Evolutionary conservation across 2,329 filamentous ascomycete species (phyloP), one percentile per base, ranked within the genome.

Genomic region (Talaromyces pinophilus): DNA sequence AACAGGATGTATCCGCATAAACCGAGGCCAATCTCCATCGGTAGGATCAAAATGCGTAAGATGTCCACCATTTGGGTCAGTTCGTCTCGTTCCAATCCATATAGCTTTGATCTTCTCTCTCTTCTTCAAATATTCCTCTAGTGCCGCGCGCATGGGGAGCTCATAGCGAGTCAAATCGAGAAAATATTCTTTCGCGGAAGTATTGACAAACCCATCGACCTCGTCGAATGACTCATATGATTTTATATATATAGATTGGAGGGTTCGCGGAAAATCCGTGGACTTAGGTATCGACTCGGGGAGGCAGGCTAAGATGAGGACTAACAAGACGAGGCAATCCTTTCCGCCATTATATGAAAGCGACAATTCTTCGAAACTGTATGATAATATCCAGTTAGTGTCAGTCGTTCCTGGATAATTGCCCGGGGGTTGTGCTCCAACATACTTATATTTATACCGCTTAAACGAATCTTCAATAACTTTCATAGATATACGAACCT

Each of bases 1-100:
- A 10, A 99, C 91, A 0, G 95, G 94, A 78, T 99, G 93, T 67
- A 98, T 85, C 67, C 95, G 87, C 89, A 98, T 93, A 74, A 98
- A 97, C 52, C 84, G 82, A 42, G 95, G 95, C 95, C 95, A 99
- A 1, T 90, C 93, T 42, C 86, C 83, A 78, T 98, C 95, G 4
- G 95, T 99, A 61, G 85, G 86, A 75, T 96, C 92, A 75, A 98
- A 98, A 78, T 91, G 88, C 46, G 86, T 90, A 72, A 99, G 78
- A 17, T 85, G 82, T 71, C 88, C 88, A 57, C 94, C 92, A 76
- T 98, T 93, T 6, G 95, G 95, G 78, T 99, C 95, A 3, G 95
- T 97, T 71, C 95, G 85, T 64, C 95, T 83, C 1, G 95, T 96
- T 10, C 93, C 93, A 63, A 96, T 91, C 72, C 96, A 90, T 67